phyloP scores from a whole-genome alignment of 257 asterid genomes.

The Ajuga chamaepitys region DNA sequence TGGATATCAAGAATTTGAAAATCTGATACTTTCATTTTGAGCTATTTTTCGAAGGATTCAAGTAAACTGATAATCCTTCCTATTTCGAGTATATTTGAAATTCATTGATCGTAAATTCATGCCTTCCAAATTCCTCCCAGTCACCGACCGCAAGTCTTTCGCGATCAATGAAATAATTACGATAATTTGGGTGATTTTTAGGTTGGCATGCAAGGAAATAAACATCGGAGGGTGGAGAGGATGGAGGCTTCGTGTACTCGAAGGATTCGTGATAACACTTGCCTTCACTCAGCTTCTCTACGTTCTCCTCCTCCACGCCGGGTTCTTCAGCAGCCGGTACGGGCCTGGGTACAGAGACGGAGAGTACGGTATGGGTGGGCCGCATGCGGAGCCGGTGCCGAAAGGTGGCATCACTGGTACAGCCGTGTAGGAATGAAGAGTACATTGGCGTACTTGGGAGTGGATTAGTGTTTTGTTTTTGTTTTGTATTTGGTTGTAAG shows the following conservation, averaged over 20 bases:
- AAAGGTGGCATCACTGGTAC: constrained; percentile 30
- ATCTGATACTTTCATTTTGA: no score
- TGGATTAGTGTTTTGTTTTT: not conserved
- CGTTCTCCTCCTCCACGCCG: constrained; percentile 65
- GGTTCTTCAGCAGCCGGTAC: constrained; percentile 54
- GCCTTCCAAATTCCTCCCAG: no score
- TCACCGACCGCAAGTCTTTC: no score
- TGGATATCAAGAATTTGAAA: no score
- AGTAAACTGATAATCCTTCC: no score
- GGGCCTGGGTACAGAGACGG: constrained; percentile 67
- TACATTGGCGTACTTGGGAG: not conserved
- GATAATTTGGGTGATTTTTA: not conserved
- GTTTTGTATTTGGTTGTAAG: not conserved
- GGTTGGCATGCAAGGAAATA: constrained; percentile 86
- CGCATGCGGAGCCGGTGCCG: constrained; percentile 22
- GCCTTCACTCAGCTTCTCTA: constrained; percentile 58
- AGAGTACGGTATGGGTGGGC: constrained; percentile 35
- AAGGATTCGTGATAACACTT: constrained; percentile 62
- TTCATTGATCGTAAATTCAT: no score
- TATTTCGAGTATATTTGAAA: no score
- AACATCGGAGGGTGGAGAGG: constrained; percentile 76
- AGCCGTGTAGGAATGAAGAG: not conserved
- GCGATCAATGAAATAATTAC: no score
- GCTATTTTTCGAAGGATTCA: no score
- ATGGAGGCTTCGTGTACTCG: constrained; percentile 82